Base-by-base conservation (phyloP, 306 rosid genomes). In the Casuarina cunninghamiana region DNA sequence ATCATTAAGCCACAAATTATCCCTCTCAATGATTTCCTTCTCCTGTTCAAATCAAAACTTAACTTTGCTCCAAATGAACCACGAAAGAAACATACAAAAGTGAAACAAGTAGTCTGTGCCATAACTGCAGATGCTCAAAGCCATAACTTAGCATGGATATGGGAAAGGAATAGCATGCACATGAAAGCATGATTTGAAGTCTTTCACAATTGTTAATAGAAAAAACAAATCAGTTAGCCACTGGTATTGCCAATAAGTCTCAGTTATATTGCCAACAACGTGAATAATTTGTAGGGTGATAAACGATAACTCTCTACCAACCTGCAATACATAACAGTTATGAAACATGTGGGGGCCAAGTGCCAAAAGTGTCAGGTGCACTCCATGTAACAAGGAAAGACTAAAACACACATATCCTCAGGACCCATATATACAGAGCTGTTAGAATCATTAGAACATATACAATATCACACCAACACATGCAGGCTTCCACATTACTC, bases 11-110 rank as follows among this genome's bases (percentile, higher is more conserved):
- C 93, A 95, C 21, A 75, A 78, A 78, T 88, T 95, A 75, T 95
- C 97, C 83, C 88, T 91, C 88, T 95, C 90, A 49, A 89, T 74
- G 62, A 95, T 94, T 81, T 93, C 97, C 78, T 95, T 95, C 89
- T 95, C 99, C 99, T 95, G 93, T 61, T 79, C 72, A 77, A 69
- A 54, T 48, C 21, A 51, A 70, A 79, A 61, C 58, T 44, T 46
- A 62, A 75, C 10, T 69, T 67, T 32, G 69, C 79, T 82, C 72
- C 26, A 72, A 38, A 81, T 72, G 69, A 71, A 83, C 61, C 71
- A 35, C 7, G 1, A 48, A 76, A 75, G 9, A 66, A 19, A 48
- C 19, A 43, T 51, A 67, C 21, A 54, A 49, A 80, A 51, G n/a
- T 44, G 57, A 21, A 45, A 58, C 71, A 43, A 3, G 15, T 41